A percentile compares a stretch with the other conserved stretches of the same genome.
Evolutionary conservation across 2,329 filamentous ascomycete species (phyloP).

Genomic region (Fonsecaea pedrosoi): DNA sequence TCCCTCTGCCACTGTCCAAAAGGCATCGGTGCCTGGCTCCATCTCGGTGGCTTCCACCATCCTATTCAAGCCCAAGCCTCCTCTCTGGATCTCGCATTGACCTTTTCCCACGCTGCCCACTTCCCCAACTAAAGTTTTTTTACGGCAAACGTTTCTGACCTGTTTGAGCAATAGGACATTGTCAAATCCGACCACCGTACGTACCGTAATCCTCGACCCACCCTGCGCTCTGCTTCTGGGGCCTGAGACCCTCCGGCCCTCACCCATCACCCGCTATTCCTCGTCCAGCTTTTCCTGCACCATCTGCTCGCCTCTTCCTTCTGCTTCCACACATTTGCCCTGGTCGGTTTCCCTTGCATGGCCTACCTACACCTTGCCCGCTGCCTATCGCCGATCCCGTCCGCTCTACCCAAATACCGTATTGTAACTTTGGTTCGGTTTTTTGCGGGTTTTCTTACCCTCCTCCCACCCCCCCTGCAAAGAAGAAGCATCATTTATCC

Average conservation of each 20-base stretch:
- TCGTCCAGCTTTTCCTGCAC: slow-evolving; percentile 14
- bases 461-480: slow-evolving; percentile 17
- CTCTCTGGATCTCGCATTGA: slow-evolving; percentile 25
- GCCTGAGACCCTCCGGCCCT: slow-evolving; percentile 19
- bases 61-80: slow-evolving; percentile 1
- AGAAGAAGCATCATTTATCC: slow-evolving; percentile 21
- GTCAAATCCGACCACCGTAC: slow-evolving; percentile 36
- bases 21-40: slow-evolving; percentile 29
- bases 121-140: slow-evolving; percentile 17
- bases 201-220: slow-evolving; percentile 38
- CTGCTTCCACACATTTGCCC: slow-evolving; percentile 16
- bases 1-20: not conserved
- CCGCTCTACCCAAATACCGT: slow-evolving; percentile 22
- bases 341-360: slow-evolving; percentile 7
- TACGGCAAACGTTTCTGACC: slow-evolving; percentile 31
- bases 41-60: slow-evolving; percentile 21
- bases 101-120: slow-evolving; percentile 8
- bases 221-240: slow-evolving; percentile 14
- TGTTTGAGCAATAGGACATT: slow-evolving; percentile 37
- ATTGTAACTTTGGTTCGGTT: slow-evolving; percentile 18
- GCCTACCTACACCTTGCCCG: slow-evolving; percentile 9
- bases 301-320: slow-evolving; percentile 22
- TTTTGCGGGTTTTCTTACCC: slow-evolving; percentile 20
- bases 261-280: slow-evolving; percentile 13
- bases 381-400: slow-evolving; percentile 30